Percentiles rank a stretch among this genome's conserved stretches.
These are phyloP conservation scores for Fragaria vesca DNA, from an alignment of 306 rosid species.

Conservation along the genomic window DNA sequence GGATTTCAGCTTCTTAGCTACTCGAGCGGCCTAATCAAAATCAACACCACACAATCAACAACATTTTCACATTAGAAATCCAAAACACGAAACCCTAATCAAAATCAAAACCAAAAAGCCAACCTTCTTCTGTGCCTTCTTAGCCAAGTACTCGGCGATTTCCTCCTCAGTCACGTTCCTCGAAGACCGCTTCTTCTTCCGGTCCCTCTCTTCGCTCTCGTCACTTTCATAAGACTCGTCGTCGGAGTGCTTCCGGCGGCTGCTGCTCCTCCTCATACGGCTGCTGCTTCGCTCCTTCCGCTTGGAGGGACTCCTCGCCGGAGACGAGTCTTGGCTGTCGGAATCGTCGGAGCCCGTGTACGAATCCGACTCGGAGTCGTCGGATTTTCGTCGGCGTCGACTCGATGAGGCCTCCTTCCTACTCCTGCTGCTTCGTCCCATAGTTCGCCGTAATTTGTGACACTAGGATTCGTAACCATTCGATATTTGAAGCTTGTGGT, in stretches of 20 bases:
- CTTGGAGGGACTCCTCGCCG: conserved; percentile 32
- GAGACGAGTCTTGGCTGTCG: conserved; percentile 34
- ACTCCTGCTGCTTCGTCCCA: conserved; percentile 41
- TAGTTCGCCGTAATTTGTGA: not conserved
- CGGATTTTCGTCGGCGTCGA: conserved; percentile 39
- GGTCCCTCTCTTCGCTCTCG: conserved; percentile 37
- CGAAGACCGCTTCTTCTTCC: conserved; percentile 49
- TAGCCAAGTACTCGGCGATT: conserved; percentile 67
- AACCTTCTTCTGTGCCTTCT: conserved; percentile 85
- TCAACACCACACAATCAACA: not conserved
- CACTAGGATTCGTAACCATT: not conserved
- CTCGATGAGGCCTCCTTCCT: conserved; percentile 32
- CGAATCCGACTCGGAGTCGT: conserved; percentile 41
- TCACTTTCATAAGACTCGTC: conserved; percentile 38
- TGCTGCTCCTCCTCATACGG: not conserved
- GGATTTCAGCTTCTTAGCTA: conserved; percentile 68
- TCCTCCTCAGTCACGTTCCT: conserved; percentile 61
- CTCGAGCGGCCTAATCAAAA: conserved; percentile 51
- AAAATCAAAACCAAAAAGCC: not conserved
- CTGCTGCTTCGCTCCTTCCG: conserved; percentile 32
- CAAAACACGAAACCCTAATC: not conserved
- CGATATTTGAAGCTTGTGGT: not conserved
- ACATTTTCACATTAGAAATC: not conserved
- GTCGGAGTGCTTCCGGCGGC: conserved; percentile 44
- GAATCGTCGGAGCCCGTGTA: conserved; percentile 39